Evolutionary conservation across 1,284 basidiomycete species (phyloP), one percentile per base, ranked within the genome.

Genomic region (Cutaneotrichosporon daszewskae): DNA sequence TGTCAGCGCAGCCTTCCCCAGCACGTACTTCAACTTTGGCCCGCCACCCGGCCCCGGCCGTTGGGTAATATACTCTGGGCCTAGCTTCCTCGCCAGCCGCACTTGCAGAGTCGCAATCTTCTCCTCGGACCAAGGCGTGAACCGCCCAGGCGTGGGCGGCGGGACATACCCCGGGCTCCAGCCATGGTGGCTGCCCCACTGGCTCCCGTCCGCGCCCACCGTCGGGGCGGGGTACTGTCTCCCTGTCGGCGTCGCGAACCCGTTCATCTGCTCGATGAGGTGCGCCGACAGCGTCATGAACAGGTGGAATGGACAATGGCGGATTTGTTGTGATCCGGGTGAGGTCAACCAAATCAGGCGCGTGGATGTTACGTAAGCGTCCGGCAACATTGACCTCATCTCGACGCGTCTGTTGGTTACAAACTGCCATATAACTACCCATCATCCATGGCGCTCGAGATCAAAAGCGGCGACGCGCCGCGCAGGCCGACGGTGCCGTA

Each of bases 61-160:
- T 52, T 85, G 83, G 2, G 86, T 87, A 44, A 97, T 79, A 62
- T 80, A 96, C 72, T 97, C 94, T 3, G 94, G 94, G 0, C 94
- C 94, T 4, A 98, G 81, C 57, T 85, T 86, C 72, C 83, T 83
- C 60, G 86, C 78, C 22, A 98, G 76, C 62, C 90, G 87, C 16
- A 79, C 80, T 62, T 95, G 88, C 12, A 96, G 72, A 0, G 77
- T 71, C 2, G 84, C 83, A 27, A 90, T 78, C 59, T 80, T 81
- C 51, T 76, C 72, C 4, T 80, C 76, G 0, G 81, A 68, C 58
- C 64, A 69, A 19, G 53, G 41, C 1, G 59, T 64, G 19, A 61
- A 57, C 25, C 52, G 40, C 3, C 46, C 55, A 1, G 42, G 36
- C 4, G 33, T 28, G 4, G 19, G 34, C 24, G 27, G 22, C 16